Conservation (phyloP, 2,329 filamentous ascomycete species). For the Colletotrichum godetiae region DNA sequence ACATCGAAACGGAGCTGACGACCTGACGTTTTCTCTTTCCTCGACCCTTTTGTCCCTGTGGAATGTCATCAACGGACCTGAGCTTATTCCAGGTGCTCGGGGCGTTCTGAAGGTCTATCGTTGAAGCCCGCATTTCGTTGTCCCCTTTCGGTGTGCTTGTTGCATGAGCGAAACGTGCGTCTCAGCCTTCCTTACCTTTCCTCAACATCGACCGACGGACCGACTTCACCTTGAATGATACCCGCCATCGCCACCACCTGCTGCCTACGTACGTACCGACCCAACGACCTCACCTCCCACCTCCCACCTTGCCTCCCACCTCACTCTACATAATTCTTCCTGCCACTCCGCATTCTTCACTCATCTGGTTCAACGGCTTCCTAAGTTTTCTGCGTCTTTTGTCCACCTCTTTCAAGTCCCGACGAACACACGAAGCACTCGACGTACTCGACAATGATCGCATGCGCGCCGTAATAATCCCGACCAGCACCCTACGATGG, state of each 20-base stretch:
- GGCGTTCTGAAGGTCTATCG: background rate
- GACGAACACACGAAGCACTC: background rate
- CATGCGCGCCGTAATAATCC: background rate
- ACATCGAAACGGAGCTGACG: background rate
- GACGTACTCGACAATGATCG: slow-evolving; percentile 19
- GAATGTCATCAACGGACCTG: background rate
- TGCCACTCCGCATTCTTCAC: background rate
- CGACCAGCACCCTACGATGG: slow-evolving; percentile 59
- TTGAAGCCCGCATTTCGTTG: background rate
- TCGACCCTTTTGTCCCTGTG: background rate
- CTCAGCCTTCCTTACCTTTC: slow-evolving; percentile 16
- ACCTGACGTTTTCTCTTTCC: background rate
- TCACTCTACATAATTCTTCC: background rate
- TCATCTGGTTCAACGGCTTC: background rate
- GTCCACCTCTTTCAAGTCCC: background rate
- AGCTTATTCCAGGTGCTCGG: background rate
- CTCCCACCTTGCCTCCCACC: background rate
- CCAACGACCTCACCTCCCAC: background rate
- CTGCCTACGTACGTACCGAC: background rate
- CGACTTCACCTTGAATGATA: slow-evolving; percentile 2
- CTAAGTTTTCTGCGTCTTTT: background rate
- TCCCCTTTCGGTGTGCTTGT: background rate
- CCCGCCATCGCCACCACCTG: slow-evolving; percentile 12
- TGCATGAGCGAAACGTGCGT: slow-evolving; percentile 27
- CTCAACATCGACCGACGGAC: slow-evolving; percentile 5